Evolutionary conservation across 495 filamentous ascomycete species (phyloP), one percentile per base, ranked within the genome.

Genomic region (Entonaema liquescens): DNA sequence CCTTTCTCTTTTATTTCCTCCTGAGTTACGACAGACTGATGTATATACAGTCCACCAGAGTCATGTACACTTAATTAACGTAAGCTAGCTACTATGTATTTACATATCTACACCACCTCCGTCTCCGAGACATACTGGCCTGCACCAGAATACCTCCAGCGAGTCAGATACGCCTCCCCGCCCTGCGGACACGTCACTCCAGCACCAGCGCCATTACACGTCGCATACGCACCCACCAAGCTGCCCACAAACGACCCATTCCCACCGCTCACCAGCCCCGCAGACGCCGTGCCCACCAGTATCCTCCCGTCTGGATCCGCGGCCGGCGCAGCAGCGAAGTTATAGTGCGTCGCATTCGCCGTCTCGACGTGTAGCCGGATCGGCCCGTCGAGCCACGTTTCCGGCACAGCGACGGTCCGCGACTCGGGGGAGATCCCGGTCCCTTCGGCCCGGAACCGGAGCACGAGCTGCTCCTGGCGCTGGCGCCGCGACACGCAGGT

Each of bases 211-310:
- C 81, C 82, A 65, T 84, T 83, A 42, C 75, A 79, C n/a, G 82
- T 84, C 35, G 82, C 82, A 67, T 83, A 83, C 3, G 74, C 76
- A 1, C 82, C 82, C 0, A 82, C 66, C n/a, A 83, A 67, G 17
- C 76, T 79, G 9, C 80, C 80, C 0, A 80, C 79, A 65, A 81
- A 82, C 6, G 64, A 69, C 17, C 76, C 77, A 49, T 66, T 62
- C 0, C 80, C 81, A 63, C 76, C 79, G 40, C 77, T 80, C 44
- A 83, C 72, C 25, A 77, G 59, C 12, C 49, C 68, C 1, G 75
- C 80, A 1, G 73, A 74, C 8, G 71, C 78, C 47, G 72, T 74
- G 11, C 76, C 80, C 11, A 82, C 53, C 19, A 67, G 33, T n/a
- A 70, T 40, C 40, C 60, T 53, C 6, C 35, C 50, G 2, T 40